Evolutionary conservation across 2,329 filamentous ascomycete genomes (phyloP).

Genomic region (Pestalotiopsis sp.): DNA sequence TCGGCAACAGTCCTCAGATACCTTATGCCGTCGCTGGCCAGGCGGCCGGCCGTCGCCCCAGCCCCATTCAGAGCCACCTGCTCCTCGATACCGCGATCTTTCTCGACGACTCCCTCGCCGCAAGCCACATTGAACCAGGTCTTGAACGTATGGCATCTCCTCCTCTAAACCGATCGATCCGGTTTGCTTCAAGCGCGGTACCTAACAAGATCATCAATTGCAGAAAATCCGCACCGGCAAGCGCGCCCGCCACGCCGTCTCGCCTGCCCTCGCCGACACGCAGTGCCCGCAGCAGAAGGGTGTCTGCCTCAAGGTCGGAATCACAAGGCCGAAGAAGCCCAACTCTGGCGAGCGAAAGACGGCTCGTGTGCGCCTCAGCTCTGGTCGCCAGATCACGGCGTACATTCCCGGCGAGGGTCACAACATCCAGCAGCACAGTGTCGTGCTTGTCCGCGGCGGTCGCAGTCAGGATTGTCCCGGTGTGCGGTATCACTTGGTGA

Average conservation of each 20-base stretch:
- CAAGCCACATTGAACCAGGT: slow-evolving; percentile 75
- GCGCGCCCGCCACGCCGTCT: slow-evolving; percentile 81
- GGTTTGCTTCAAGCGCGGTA: background rate
- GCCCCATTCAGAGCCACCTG: slow-evolving; percentile 19
- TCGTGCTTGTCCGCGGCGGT: slow-evolving; percentile 93
- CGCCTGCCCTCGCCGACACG: slow-evolving; percentile 75
- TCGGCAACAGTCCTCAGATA: slow-evolving; percentile 32
- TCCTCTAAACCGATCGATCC: background rate
- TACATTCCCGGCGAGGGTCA: slow-evolving; percentile 98
- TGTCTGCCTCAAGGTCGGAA: slow-evolving; percentile 92
- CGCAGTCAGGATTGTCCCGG: slow-evolving; percentile 96
- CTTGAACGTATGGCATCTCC: slow-evolving; percentile 48
- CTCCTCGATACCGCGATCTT: slow-evolving; percentile 37
- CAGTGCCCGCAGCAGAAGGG: slow-evolving; percentile 86
- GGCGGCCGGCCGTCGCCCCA: slow-evolving; percentile 33
- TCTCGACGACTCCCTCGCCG: slow-evolving; percentile 60
- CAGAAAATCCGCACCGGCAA: slow-evolving; percentile 79
- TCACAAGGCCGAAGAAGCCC: slow-evolving; percentile 96
- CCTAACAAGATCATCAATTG: background rate
- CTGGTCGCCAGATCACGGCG: slow-evolving; percentile 83
- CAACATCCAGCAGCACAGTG: slow-evolving; percentile 98
- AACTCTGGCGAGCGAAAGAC: slow-evolving; percentile 98
- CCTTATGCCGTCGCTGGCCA: slow-evolving; percentile 31
- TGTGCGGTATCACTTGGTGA: slow-evolving; percentile 92
- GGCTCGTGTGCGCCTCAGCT: slow-evolving; percentile 86